These are phyloP conservation scores for Suillus cothurnatus DNA, from an alignment of 768 basidiomycete species.

Conservation along the genomic window DNA sequence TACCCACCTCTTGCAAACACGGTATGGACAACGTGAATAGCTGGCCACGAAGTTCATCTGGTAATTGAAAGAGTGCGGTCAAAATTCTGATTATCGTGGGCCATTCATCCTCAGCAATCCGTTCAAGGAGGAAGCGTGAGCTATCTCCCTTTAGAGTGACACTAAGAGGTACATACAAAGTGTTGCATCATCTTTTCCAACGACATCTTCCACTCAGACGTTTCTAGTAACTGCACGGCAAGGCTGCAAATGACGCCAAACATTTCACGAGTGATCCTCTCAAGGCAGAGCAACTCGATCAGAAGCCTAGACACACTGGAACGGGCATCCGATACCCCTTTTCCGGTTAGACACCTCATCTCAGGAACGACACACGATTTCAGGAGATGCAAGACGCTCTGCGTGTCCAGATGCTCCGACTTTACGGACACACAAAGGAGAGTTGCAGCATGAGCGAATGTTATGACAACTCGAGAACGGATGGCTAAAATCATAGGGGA, in stretches of 20 bases:
- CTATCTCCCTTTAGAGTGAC: background rate
- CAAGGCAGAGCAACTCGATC: conserved; percentile 40
- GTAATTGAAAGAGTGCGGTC: conserved; percentile 45
- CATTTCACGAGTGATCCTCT: conserved; percentile 26
- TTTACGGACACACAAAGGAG: background rate
- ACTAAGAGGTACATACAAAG: conserved; percentile 37
- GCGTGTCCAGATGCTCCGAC: conserved; percentile 23
- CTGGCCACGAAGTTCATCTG: conserved; percentile 48
- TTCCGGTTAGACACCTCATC: conserved; percentile 40
- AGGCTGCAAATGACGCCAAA: conserved; percentile 36
- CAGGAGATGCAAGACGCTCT: conserved; percentile 39
- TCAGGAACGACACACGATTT: conserved; percentile 53
- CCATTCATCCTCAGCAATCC: conserved; percentile 50
- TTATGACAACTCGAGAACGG: conserved; percentile 48
- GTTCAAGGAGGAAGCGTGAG: background rate
- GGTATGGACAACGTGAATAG: conserved; percentile 46
- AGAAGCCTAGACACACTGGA: conserved; percentile 44
- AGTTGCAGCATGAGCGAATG: conserved; percentile 34
- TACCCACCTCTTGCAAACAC: conserved; percentile 50
- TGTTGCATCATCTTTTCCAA: conserved; percentile 44
- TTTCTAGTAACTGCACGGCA: conserved; percentile 43
- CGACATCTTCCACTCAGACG: conserved; percentile 42
- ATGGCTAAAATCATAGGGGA: conserved; percentile 49
- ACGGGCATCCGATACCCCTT: conserved; percentile 37
- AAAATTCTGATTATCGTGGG: conserved; percentile 41